Conservation (phyloP, 2,329 filamentous ascomycete genomes). For the Xylariomycetidae sp. region DNA sequence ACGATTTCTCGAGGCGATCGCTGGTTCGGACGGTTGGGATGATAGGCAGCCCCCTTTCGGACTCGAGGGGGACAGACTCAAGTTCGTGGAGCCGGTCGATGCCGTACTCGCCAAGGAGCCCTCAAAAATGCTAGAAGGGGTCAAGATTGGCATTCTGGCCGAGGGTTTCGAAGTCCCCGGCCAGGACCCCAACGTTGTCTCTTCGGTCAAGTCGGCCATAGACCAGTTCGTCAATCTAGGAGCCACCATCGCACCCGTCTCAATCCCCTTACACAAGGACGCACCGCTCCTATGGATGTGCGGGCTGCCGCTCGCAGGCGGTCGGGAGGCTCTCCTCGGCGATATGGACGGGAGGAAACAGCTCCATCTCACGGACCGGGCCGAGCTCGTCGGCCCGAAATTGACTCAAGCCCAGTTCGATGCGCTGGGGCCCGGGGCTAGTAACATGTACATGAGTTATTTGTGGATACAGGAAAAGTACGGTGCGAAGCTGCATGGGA, state of each 20-base stretch:
- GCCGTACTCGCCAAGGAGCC: slow-evolving; percentile 5
- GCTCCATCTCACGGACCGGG: slow-evolving; percentile 19
- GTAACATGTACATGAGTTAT: slow-evolving; percentile 19
- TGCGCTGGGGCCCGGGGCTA: slow-evolving; percentile 19
- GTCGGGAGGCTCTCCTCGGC: slow-evolving; percentile 14
- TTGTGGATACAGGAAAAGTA: slow-evolving; percentile 20
- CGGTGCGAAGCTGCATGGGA: slow-evolving; percentile 17
- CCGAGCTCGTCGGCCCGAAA: slow-evolving; percentile 13
- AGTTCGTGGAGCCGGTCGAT: slow-evolving; percentile 15
- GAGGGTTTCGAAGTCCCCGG: slow-evolving; percentile 24
- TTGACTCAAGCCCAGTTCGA: slow-evolving; percentile 23
- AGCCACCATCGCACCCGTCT: slow-evolving; percentile 21
- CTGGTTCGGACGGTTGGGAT: slow-evolving; percentile 28
- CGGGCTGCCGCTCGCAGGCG: slow-evolving; percentile 13
- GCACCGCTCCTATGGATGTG: slow-evolving; percentile 17
- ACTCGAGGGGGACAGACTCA: slow-evolving; percentile 12
- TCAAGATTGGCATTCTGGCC: slow-evolving; percentile 25
- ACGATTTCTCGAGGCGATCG: slow-evolving; percentile 26
- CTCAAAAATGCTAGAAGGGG: slow-evolving; percentile 17
- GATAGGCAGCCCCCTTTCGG: slow-evolving; percentile 24
- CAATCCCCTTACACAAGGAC: slow-evolving; percentile 23
- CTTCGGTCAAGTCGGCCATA: slow-evolving; percentile 20
- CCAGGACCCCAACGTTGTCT: slow-evolving; percentile 18
- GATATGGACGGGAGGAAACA: slow-evolving; percentile 19
- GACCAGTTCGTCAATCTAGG: slow-evolving; percentile 21